These are phyloP conservation scores for Basipetospora sp. DNA, from an alignment of 2,329 filamentous ascomycete genomes.

Conservation along the genomic window DNA sequence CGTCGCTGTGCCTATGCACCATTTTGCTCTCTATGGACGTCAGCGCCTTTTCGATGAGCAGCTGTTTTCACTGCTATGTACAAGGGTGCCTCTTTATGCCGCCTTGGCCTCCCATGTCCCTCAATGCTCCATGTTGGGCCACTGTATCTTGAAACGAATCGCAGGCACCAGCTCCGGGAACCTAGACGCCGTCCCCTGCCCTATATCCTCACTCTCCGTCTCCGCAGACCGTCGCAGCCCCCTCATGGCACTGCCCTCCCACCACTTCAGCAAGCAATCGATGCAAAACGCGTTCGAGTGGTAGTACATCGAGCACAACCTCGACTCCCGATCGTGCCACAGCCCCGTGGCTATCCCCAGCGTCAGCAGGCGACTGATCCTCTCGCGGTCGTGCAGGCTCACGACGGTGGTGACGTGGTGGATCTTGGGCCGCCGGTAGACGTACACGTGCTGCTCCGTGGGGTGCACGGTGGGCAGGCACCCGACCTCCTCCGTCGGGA, in stretches of 20 bases:
- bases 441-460: neutral
- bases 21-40: no score
- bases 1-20: no score
- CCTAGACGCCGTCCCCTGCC: neutral
- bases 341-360: neutral
- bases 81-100: no score
- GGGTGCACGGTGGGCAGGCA: neutral
- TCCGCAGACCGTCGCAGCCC: neutral
- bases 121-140: constrained; percentile 1
- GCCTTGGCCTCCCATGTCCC: no score
- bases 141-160: constrained; percentile 3
- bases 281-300: constrained; percentile 5
- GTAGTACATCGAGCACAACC: neutral
- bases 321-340: neutral
- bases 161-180: constrained; percentile 3
- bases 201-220: neutral
- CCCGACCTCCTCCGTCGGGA: neutral
- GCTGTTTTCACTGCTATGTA: no score
- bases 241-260: neutral
- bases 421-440: neutral
- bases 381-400: neutral
- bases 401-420: constrained; percentile 3
- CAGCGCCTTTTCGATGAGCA: no score
- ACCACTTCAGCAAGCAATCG: constrained; percentile 5
- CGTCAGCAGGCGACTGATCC: constrained; percentile 1